A percentile compares a stretch with the other conserved stretches of the same genome.
Evolutionary conservation across 192 early-diverging fungal genomes (phyloP).

Genomic region (Podila epigama): DNA sequence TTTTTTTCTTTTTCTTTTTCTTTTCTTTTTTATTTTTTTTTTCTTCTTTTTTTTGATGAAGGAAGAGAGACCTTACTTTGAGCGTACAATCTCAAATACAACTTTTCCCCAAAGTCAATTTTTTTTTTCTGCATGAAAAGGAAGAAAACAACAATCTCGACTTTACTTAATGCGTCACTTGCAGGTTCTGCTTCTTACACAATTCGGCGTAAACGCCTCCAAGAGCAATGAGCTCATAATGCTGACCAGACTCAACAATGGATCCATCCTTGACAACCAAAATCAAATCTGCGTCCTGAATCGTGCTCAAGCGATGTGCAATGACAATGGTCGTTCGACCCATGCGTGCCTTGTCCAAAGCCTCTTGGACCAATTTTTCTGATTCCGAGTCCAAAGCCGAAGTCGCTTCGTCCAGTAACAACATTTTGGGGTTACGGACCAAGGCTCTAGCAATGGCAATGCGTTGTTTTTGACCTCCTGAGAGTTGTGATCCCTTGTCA

Average conservation of each 20-base stretch:
- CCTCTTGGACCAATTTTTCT: conserved; percentile 78
- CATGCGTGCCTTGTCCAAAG: conserved; percentile 66
- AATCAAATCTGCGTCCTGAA: conserved; percentile 82
- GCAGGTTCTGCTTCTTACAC: conserved; percentile 65
- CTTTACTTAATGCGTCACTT: conserved; percentile 38
- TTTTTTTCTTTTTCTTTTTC: too few relatives aligned
- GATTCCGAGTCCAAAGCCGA: conserved; percentile 79
- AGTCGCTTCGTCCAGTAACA: conserved; percentile 84
- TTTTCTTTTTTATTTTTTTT: not conserved
- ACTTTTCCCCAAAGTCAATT: not conserved
- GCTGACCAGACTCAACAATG: conserved; percentile 75
- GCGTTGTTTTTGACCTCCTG: conserved; percentile 73
- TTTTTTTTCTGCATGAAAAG: not conserved
- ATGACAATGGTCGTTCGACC: conserved; percentile 80
- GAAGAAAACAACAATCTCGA: not conserved
- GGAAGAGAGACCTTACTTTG: not conserved
- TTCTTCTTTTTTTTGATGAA: not conserved
- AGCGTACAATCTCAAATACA: not conserved
- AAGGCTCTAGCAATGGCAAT: conserved; percentile 75
- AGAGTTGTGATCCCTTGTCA: conserved; percentile 62
- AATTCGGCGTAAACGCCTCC: conserved; percentile 64
- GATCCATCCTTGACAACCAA: conserved; percentile 69
- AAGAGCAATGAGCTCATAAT: conserved; percentile 64
- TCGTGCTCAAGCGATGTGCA: conserved; percentile 81
- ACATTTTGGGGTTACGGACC: conserved; percentile 66